phyloP scores from a whole-genome alignment of 1,284 basidiomycete genomes.

The Chiua sp. region DNA sequence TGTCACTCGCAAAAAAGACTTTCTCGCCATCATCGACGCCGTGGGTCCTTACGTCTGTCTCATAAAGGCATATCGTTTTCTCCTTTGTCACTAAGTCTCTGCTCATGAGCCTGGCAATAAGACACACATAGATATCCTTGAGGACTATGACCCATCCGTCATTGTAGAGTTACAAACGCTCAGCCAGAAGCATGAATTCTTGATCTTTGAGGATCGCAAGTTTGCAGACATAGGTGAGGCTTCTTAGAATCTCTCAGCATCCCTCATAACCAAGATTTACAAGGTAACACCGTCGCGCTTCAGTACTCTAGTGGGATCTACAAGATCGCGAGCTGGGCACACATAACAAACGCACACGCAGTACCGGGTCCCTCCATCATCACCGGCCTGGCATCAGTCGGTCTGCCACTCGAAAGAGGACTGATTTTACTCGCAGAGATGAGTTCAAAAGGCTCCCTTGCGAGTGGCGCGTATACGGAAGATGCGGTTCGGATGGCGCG shows the following conservation, averaged over 20 bases:
- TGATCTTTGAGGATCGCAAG: conserved; percentile 99
- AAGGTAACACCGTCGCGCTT: conserved; percentile 95
- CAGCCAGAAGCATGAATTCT: conserved; percentile 86
- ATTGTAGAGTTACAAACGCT: conserved; percentile 76
- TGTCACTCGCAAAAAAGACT: conserved; percentile 82
- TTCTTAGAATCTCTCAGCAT: not conserved
- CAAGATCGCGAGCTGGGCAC: conserved; percentile 95
- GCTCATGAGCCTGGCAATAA: conserved; percentile 44
- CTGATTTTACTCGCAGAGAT: conserved; percentile 96
- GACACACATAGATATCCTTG: conserved; percentile 98
- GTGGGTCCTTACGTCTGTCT: conserved; percentile 93
- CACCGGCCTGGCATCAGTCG: conserved; percentile 86
- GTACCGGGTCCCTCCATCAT: conserved; percentile 96
- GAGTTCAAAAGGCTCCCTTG: conserved; percentile 90
- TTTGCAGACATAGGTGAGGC: conserved; percentile 95
- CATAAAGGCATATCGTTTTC: conserved; percentile 74
- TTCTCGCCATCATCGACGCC: conserved; percentile 86
- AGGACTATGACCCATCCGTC: conserved; percentile 86
- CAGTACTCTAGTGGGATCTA: conserved; percentile 96
- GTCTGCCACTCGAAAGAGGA: conserved; percentile 80
- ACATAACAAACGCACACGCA: conserved; percentile 97
- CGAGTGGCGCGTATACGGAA: conserved; percentile 85
- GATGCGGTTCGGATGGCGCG: conserved; percentile 90
- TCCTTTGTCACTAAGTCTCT: conserved; percentile 23
- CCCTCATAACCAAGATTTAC: conserved; percentile 3